A percentile compares a stretch with the other conserved stretches of the same genome.
These are phyloP conservation scores for Epithele typhae DNA, from an alignment of 768 basidiomycete genomes.

Conservation along the genomic window DNA sequence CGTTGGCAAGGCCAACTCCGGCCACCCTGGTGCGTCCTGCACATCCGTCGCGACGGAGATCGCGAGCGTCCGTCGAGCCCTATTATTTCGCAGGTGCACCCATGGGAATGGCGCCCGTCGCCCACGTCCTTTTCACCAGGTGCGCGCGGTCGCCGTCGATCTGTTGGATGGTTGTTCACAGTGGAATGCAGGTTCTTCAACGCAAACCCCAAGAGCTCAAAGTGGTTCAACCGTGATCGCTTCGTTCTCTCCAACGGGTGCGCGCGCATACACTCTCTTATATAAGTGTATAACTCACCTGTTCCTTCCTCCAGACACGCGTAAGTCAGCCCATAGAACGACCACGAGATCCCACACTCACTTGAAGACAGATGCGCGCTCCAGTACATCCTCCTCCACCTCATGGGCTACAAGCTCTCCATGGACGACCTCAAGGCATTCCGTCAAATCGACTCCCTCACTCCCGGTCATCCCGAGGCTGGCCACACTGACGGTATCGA, in stretches of 20 bases:
- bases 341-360: not conserved
- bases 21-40: conserved; percentile 69
- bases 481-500: conserved; percentile 73
- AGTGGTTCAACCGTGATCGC: conserved; percentile 96
- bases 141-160: too few relatives aligned
- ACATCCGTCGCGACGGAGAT: not conserved
- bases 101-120: conserved; percentile 87
- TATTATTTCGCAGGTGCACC: conserved; percentile 64
- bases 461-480: conserved; percentile 90
- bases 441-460: conserved; percentile 86
- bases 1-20: conserved; percentile 87
- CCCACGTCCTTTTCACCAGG: conserved; percentile 80
- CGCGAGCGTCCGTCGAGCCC: conserved; percentile 7
- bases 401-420: conserved; percentile 87
- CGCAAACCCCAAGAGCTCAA: conserved; percentile 82
- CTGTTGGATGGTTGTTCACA: too few relatives aligned
- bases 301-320: conserved; percentile 55
- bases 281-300: conserved; percentile 3
- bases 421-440: conserved; percentile 91
- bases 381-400: conserved; percentile 89
- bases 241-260: conserved; percentile 96
- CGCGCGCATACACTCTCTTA: conserved; percentile 20
- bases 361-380: conserved; percentile 68
- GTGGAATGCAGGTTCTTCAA: conserved; percentile 73
- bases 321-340: conserved; percentile 40